phyloP scores from a whole-genome alignment of 208 protist genomes.

The Leishmania amazonensis region DNA sequence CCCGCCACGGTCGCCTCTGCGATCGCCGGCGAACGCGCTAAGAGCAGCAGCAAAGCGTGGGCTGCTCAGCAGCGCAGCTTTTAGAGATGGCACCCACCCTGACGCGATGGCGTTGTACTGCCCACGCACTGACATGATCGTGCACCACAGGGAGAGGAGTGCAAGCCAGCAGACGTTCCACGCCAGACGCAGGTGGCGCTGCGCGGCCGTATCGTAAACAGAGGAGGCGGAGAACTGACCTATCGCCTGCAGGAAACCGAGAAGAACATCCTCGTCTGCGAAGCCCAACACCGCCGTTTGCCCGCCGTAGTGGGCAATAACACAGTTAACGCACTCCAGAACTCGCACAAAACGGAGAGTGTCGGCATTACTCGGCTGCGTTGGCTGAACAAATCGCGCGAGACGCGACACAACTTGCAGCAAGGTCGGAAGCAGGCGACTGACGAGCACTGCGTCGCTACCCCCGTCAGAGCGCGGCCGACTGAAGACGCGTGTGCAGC shows the following conservation, averaged over 20 bases:
- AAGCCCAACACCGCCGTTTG: constrained; percentile 22
- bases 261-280: constrained; percentile 33
- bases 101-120: constrained; percentile 13
- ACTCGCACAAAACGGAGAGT: constrained; percentile 42
- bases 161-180: constrained; percentile 70
- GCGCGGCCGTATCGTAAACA: constrained; percentile 35
- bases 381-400: constrained; percentile 36
- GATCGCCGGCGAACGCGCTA: constrained; percentile 39
- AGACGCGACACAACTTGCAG: constrained; percentile 34
- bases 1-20: constrained; percentile 9
- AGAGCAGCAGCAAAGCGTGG: constrained; percentile 59
- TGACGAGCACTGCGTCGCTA: constrained; percentile 11
- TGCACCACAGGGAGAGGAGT: constrained; percentile 46
- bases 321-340: constrained; percentile 32
- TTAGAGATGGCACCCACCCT: constrained; percentile 40
- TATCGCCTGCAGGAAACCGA: constrained; percentile 43
- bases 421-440: constrained; percentile 39
- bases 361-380: constrained; percentile 24
- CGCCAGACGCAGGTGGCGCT: constrained; percentile 37
- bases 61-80: constrained; percentile 32
- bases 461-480: constrained; percentile 14
- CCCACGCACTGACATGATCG: constrained; percentile 10
- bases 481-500: constrained; percentile 27
- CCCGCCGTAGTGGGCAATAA: constrained; percentile 26
- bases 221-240: constrained; percentile 50